These are phyloP conservation scores for Jasminum sambac DNA, from an alignment of 257 asterid species.

Conservation along the genomic window DNA sequence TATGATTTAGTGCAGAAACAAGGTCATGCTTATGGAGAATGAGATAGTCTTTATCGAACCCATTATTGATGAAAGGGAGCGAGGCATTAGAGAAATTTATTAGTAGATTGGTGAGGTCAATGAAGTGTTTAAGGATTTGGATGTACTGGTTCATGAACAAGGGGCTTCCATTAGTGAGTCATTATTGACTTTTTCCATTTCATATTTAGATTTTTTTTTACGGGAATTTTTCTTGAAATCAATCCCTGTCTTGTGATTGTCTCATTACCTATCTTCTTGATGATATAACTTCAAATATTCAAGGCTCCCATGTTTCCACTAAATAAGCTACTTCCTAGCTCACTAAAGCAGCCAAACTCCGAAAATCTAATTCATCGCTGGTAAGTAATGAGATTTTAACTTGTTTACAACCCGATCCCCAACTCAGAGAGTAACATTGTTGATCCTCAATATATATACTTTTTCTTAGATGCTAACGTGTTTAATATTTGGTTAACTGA, in stretches of 20 bases:
- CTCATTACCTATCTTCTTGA: slow-evolving; percentile 34
- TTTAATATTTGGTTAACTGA: not conserved
- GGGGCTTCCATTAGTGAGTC: slow-evolving; percentile 54
- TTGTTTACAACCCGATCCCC: too few species aligned
- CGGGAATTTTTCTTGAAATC: too few species aligned
- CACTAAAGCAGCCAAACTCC: slow-evolving; percentile 49
- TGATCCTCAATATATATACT: too few species aligned
- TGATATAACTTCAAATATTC: slow-evolving; percentile 46
- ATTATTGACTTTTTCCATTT: not conserved
- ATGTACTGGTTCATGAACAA: slow-evolving; percentile 51
- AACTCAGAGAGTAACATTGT: too few species aligned
- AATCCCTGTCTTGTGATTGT: not conserved
- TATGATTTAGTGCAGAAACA: slow-evolving; percentile 35
- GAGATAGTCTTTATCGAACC: slow-evolving; percentile 51
- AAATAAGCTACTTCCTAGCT: slow-evolving; percentile 46
- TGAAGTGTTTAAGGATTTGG: slow-evolving; percentile 60
- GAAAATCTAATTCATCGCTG: slow-evolving; percentile 52
- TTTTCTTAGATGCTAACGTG: too few species aligned
- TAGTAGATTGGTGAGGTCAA: slow-evolving; percentile 54
- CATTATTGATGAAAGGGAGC: slow-evolving; percentile 57
- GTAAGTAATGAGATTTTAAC: slow-evolving; percentile 27
- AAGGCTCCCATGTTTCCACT: slow-evolving; percentile 46
- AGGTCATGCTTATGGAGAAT: slow-evolving; percentile 39
- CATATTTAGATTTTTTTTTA: not conserved
- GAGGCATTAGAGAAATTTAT: slow-evolving; percentile 56